Base-by-base conservation (phyloP, 225 moss, liverwort and hornwort species). In the Neckera pumila region DNA sequence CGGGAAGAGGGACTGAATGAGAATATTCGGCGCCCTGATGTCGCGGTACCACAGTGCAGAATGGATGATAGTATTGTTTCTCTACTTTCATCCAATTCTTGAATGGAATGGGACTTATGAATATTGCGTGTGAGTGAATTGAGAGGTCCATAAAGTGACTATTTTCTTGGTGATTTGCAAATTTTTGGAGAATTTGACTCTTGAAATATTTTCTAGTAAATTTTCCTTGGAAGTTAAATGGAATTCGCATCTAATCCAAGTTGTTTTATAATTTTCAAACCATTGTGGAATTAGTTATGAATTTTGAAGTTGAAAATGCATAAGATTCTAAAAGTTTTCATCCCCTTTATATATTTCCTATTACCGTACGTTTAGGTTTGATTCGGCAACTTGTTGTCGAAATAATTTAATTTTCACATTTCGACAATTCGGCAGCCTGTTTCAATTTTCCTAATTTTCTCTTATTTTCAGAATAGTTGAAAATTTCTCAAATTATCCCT, bases 301-400 rank as follows among this genome's bases (percentile, higher is more conserved):
- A 56, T 16, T 54, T 36, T 56, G 16, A 54, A 54, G 23, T 54
- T 23, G 15, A 1, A n/a, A 77, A 54, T 0, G 0, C 6, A 6
- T 4, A 16, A 23, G 1, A 3, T 21, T 54, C 8, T 23, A 6
- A n/a, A 14, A 25, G n/a, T 23, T 77, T 6, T 4, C 56, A 15
- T 36, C 2, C 2, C 16, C 1, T 42, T 1, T 1, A 76, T 2
- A 34, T 23, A 6, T 34, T 53, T 2, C 8, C 2, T 5, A 5
- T 34, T 14, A n/a, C n/a, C n/a, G n/a, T n/a, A n/a, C n/a, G n/a
- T n/a, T n/a, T n/a, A n/a, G n/a, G n/a, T n/a, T n/a, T n/a, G n/a
- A n/a, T n/a, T n/a, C n/a, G n/a, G n/a, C n/a, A n/a, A n/a, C n/a
- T n/a, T n/a, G n/a, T n/a, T n/a, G n/a, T n/a, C n/a, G n/a, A n/a